phyloP scores from a whole-genome alignment of 2,329 filamentous ascomycete genomes.

The Colletotrichum sp. region DNA sequence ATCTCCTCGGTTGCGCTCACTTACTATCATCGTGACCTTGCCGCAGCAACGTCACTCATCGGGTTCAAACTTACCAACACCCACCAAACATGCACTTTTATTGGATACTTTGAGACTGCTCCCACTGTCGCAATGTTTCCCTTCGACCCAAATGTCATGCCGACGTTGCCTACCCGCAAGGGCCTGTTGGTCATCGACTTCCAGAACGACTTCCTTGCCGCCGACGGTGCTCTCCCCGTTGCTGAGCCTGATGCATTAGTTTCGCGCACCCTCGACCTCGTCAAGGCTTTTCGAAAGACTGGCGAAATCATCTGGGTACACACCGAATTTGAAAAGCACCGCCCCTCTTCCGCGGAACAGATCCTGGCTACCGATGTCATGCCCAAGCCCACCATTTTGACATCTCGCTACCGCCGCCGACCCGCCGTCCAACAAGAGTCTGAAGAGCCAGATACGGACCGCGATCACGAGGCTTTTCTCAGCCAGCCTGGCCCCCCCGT shows the following conservation, averaged over 20 bases:
- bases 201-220: slow-evolving; percentile 85
- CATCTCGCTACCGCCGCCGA: slow-evolving; percentile 28
- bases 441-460: slow-evolving; percentile 21
- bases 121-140: slow-evolving; percentile 50
- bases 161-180: slow-evolving; percentile 62
- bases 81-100: neutral
- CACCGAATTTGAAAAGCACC: slow-evolving; percentile 71
- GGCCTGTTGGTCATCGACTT: slow-evolving; percentile 86
- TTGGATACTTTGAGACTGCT: neutral
- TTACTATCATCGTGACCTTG: neutral
- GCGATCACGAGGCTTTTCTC: slow-evolving; percentile 50
- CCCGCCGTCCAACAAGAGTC: slow-evolving; percentile 10
- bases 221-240: slow-evolving; percentile 71
- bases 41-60: neutral
- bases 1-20: neutral
- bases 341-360: slow-evolving; percentile 59
- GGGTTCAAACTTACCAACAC: neutral
- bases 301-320: slow-evolving; percentile 84
- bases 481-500: slow-evolving; percentile 45
- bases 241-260: slow-evolving; percentile 69
- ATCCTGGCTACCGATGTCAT: slow-evolving; percentile 48
- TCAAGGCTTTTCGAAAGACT: slow-evolving; percentile 74
- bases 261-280: slow-evolving; percentile 68
- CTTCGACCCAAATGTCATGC: slow-evolving; percentile 61
- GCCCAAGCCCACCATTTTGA: neutral